Percentiles rank a stretch among this genome's conserved stretches.
Evolutionary conservation across 2,329 filamentous ascomycete species (phyloP).

Genomic region (Aspergillus novofumigatus): DNA sequence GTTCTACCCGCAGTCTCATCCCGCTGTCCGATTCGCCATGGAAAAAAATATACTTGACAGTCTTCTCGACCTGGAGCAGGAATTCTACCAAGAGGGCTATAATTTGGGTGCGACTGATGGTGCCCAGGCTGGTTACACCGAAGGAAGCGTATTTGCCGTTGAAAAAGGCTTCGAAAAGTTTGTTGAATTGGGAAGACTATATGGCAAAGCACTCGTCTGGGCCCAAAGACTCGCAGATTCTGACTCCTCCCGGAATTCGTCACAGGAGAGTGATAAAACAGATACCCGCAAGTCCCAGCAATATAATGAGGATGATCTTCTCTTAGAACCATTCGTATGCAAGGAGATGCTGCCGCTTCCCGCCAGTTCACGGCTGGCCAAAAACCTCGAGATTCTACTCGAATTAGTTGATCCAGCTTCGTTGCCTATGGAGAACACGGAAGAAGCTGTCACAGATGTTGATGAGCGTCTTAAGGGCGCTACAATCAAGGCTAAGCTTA

Average conservation of each 20-base stretch:
- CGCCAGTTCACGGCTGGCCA: slow-evolving; percentile 63
- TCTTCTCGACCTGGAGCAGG: slow-evolving; percentile 58
- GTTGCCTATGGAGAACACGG: slow-evolving; percentile 74
- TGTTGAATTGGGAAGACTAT: slow-evolving; percentile 69
- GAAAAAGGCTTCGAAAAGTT: slow-evolving; percentile 95
- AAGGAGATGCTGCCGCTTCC: slow-evolving; percentile 44
- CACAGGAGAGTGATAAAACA: slow-evolving; percentile 1
- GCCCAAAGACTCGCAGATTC: slow-evolving; percentile 59
- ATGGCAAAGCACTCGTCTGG: slow-evolving; percentile 81
- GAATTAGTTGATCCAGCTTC: slow-evolving; percentile 75
- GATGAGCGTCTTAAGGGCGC: slow-evolving; percentile 85
- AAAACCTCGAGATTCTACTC: slow-evolving; percentile 71
- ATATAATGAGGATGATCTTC: slow-evolving; percentile 6
- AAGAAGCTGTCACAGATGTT: slow-evolving; percentile 85
- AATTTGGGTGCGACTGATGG: slow-evolving; percentile 71
- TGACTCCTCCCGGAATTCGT: slow-evolving; percentile 12
- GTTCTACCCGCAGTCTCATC: neutral
- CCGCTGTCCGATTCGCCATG: slow-evolving; percentile 21
- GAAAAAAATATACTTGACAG: slow-evolving; percentile 52
- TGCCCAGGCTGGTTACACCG: slow-evolving; percentile 69
- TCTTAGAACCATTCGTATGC: slow-evolving; percentile 28
- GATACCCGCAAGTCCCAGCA: neutral
- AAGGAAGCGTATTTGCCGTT: slow-evolving; percentile 86
- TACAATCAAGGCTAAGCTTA: slow-evolving; percentile 76
- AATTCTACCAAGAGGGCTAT: slow-evolving; percentile 81